Percentiles rank a stretch among this genome's conserved stretches.
phyloP scores from a whole-genome alignment of 2,329 filamentous ascomycete genomes.

The Apiospora aurea region DNA sequence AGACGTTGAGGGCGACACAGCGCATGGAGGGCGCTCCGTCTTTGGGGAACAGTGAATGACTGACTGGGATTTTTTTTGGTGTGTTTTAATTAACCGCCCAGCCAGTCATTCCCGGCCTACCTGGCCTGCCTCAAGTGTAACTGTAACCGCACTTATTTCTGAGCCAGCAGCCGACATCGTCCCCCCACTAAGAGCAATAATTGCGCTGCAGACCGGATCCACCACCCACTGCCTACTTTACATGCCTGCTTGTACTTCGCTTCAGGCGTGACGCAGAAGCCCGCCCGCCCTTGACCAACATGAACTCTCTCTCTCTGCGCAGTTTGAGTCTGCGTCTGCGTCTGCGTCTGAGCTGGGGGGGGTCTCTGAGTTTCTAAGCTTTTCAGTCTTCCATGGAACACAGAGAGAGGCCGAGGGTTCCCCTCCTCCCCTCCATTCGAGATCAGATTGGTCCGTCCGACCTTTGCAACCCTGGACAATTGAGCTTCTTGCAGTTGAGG shows the following conservation, averaged over 20 bases:
- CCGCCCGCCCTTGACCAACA: background rate
- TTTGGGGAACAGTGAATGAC: background rate
- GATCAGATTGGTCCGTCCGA: slow-evolving; percentile 11
- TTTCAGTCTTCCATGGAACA: background rate
- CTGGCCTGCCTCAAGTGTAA: slow-evolving; percentile 22
- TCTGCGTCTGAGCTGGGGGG: too few relatives aligned
- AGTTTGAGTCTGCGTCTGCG: too few relatives aligned
- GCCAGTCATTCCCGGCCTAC: slow-evolving; percentile 2
- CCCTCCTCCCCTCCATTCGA: slow-evolving; percentile 9
- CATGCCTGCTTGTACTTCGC: slow-evolving; percentile 3
- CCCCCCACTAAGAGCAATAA: slow-evolving; percentile 24
- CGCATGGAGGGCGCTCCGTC: background rate
- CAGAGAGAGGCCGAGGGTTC: slow-evolving; percentile 6
- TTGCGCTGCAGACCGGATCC: slow-evolving; percentile 27
- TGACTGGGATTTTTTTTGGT: background rate
- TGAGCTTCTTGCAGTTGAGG: slow-evolving; percentile 18
- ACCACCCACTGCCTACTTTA: background rate
- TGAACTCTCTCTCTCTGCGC: background rate
- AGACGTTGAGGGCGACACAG: slow-evolving; percentile 10
- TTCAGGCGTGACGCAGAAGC: background rate
- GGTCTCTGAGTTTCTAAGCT: too few relatives aligned
- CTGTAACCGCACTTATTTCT: slow-evolving; percentile 18
- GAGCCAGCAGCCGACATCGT: slow-evolving; percentile 17
- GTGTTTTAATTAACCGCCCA: slow-evolving; percentile 4
- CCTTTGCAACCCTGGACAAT: slow-evolving; percentile 9